phyloP scores from a whole-genome alignment of 257 asterid genomes.

The Plantago ovata region DNA sequence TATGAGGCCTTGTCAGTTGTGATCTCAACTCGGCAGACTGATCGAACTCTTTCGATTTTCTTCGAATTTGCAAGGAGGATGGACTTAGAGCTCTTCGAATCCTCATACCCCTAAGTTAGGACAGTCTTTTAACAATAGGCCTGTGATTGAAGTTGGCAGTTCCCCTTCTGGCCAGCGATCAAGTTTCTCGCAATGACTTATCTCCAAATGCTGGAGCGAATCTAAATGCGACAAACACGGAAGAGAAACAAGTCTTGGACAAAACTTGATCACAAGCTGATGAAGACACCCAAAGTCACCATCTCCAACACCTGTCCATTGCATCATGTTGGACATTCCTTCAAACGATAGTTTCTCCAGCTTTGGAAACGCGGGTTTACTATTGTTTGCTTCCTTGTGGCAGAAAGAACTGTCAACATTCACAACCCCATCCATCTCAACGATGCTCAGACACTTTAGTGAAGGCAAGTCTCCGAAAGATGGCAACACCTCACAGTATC shows the following conservation, averaged over 20 bases:
- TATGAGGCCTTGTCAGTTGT: too few species aligned
- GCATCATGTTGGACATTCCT: constrained; percentile 21
- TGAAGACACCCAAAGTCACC: constrained; percentile 23
- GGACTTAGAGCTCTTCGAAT: not conserved
- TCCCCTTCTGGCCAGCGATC: constrained; percentile 13
- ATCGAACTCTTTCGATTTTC: too few species aligned
- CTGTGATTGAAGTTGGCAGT: not conserved
- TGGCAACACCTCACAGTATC: constrained; percentile 18
- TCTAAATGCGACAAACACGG: constrained; percentile 14
- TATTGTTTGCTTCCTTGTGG: not conserved
- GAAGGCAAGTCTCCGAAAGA: constrained; percentile 31
- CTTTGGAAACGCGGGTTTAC: constrained; percentile 17
- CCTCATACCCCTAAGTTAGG: constrained; percentile 2
- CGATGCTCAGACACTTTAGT: constrained; percentile 15
- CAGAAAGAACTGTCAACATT: constrained; percentile 16
- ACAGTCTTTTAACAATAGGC: constrained; percentile 13
- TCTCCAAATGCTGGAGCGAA: constrained; percentile 17
- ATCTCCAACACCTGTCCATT: constrained; percentile 14
- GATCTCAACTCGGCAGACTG: too few species aligned
- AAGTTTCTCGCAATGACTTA: constrained; percentile 16
- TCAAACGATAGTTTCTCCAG: constrained; percentile 24
- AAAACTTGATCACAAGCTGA: constrained; percentile 4
- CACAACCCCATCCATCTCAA: constrained; percentile 15
- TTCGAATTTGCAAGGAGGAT: too few species aligned
- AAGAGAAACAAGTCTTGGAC: constrained; percentile 23